These are phyloP conservation scores for Phytomonas sp. DNA, from an alignment of 208 protist genomes.

Conservation along the genomic window DNA sequence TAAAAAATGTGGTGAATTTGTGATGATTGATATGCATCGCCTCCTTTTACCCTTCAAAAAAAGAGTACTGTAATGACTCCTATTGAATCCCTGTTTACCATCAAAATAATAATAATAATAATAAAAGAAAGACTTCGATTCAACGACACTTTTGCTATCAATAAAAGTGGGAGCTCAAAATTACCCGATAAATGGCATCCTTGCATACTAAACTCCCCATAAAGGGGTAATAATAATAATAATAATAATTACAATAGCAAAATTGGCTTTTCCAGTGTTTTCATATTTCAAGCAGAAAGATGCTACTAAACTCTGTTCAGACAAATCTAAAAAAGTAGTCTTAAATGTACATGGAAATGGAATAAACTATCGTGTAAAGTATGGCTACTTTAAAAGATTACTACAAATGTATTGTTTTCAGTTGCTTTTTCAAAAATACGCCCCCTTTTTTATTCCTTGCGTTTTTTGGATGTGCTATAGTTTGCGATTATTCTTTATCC, in stretches of 20 bases:
- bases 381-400: neutral
- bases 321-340: constrained; percentile 14
- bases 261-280: neutral
- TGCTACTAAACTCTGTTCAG: constrained; percentile 4
- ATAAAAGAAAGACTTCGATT: neutral
- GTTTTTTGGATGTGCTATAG: neutral
- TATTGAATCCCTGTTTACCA: neutral
- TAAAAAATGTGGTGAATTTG: neutral
- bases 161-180: neutral
- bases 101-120: neutral
- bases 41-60: neutral
- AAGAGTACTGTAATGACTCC: neutral
- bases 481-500: neutral
- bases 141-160: neutral
- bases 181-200: neutral
- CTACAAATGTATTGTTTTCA: neutral
- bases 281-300: constrained; percentile 13
- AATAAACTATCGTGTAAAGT: constrained; percentile 4
- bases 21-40: neutral
- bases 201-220: neutral
- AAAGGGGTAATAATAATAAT: neutral
- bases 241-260: constrained; percentile 8
- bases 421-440: neutral
- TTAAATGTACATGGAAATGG: constrained; percentile 8
- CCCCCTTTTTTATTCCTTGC: neutral